Base-by-base conservation (phyloP, 306 rosid species). In the Pachyrhizus erosus region DNA sequence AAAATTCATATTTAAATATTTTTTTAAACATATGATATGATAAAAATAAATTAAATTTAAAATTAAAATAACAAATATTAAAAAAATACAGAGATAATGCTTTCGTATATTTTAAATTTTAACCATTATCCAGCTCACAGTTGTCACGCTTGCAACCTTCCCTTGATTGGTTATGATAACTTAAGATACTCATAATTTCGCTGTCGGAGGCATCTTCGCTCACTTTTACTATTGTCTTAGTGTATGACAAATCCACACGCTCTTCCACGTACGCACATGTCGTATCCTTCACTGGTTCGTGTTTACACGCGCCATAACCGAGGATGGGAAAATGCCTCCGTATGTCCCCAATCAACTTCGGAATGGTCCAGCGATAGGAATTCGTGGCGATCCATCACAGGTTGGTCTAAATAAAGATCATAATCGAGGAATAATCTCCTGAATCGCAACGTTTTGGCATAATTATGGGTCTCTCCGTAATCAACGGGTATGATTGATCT, bases 341-440 rank as follows among this genome's bases (percentile, higher is more conserved):
- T 76, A 5, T 31, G 3, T 68, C 20, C 24, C 65, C 40, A 20
- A 27, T 48, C 61, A 48, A 48, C 61, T 29, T 80, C 14, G 14
- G 29, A 40, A 14, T 81, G 64, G 61, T 75, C 87, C 77, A 31
- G 60, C 49, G 21, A 17, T 68, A 20, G 11, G 18, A 42, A 23
- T 68, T 64, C 80, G 89, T 83, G 89, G 84, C 84, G 62, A 40
- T 23, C 69, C 66, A 84, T 37, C 40, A 78, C 57, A 48, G 65
- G 57, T 52, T 5, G 31, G 26, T 51, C 80, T 33, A 77, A 81
- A 64, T 42, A 77, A 85, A 67, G 69, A 77, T 54, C 24, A 55
- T 1, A 20, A 39, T 1, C 18, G 40, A 70, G 77, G 14, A 10
- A 1, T 5, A 33, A 52, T 80, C 73, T 0, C 4, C 45, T 81